These are phyloP conservation scores for Hymenoscyphus repandus DNA, from an alignment of 2,329 filamentous ascomycete genomes.

Conservation along the genomic window DNA sequence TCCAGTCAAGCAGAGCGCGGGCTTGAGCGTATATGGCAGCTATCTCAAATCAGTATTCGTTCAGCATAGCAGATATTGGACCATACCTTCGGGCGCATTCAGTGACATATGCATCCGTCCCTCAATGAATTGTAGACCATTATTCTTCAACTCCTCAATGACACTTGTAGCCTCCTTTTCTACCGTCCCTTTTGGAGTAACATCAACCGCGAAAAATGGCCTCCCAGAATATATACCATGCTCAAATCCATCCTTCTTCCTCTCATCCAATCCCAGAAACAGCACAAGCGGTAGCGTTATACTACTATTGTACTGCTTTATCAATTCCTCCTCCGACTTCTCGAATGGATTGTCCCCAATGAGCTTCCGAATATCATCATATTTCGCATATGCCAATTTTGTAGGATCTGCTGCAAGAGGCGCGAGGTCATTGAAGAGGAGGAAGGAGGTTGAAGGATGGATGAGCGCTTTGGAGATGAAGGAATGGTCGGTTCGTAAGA, in stretches of 20 bases:
- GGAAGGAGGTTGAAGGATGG: conserved; percentile 62
- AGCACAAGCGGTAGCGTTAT: conserved; percentile 65
- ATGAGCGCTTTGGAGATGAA: conserved; percentile 65
- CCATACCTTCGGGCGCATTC: conserved; percentile 42
- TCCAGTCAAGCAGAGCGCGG: conserved; percentile 88
- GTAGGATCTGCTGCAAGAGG: conserved; percentile 61
- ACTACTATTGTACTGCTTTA: conserved; percentile 69
- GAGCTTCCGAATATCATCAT: conserved; percentile 63
- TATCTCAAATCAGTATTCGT: conserved; percentile 31
- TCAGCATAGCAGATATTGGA: background rate
- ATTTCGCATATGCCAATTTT: conserved; percentile 62
- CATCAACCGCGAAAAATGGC: conserved; percentile 86
- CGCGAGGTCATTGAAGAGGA: conserved; percentile 73
- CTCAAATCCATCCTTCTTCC: conserved; percentile 43
- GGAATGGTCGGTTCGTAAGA: conserved; percentile 64
- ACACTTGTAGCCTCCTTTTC: conserved; percentile 58
- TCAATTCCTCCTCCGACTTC: conserved; percentile 64
- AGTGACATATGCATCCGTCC: conserved; percentile 52
- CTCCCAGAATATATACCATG: conserved; percentile 66
- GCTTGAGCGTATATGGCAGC: conserved; percentile 89
- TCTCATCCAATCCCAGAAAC: conserved; percentile 80
- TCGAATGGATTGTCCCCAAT: conserved; percentile 68
- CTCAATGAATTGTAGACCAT: conserved; percentile 60
- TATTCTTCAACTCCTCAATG: conserved; percentile 52
- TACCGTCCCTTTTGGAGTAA: conserved; percentile 65